Percentiles rank a stretch among this genome's conserved stretches.
Evolutionary conservation across 441 rosid genomes (phyloP).

Genomic region (Viola pubescens): DNA sequence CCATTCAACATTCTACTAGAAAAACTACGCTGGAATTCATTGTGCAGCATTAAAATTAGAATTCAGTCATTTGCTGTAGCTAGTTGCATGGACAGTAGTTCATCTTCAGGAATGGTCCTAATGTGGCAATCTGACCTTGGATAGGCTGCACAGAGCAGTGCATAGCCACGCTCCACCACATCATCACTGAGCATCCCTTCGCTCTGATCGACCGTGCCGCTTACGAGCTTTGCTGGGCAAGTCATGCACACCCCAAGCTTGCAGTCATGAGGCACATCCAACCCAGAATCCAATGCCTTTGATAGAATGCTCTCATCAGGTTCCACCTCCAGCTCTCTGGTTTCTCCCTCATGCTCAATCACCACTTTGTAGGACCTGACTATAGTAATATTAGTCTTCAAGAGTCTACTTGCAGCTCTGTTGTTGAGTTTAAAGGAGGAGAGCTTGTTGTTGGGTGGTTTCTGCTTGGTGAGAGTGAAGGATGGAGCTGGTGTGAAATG

Average conservation of each 20-base stretch:
- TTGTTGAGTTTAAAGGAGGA: conserved; percentile 24
- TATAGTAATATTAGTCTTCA: not conserved
- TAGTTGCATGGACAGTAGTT: conserved; percentile 65
- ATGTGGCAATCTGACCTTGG: conserved; percentile 77
- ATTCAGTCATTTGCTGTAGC: conserved; percentile 76
- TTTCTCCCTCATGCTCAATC: conserved; percentile 58
- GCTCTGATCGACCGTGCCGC: conserved; percentile 76
- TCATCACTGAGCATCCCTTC: conserved; percentile 96
- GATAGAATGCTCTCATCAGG: conserved; percentile 76
- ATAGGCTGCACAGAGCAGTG: conserved; percentile 70
- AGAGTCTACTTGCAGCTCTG: conserved; percentile 18
- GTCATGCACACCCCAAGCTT: conserved; percentile 99
- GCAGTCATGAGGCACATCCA: conserved; percentile 74
- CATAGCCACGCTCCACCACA: conserved; percentile 74
- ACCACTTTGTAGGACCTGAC: conserved; percentile 60
- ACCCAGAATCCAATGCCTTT: conserved; percentile 70
- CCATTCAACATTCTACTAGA: not conserved
- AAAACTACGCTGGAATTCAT: not conserved
- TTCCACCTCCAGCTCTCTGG: conserved; percentile 68
- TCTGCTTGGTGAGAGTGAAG: conserved; percentile 35
- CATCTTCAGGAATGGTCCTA: conserved; percentile 84
- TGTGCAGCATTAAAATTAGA: not conserved
- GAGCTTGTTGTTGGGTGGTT: conserved; percentile 14
- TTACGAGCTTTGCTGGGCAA: conserved; percentile 72
- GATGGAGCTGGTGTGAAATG: conserved; percentile 43